These are phyloP conservation scores for Acacia acuminata DNA, from an alignment of 306 rosid genomes.

Conservation along the genomic window DNA sequence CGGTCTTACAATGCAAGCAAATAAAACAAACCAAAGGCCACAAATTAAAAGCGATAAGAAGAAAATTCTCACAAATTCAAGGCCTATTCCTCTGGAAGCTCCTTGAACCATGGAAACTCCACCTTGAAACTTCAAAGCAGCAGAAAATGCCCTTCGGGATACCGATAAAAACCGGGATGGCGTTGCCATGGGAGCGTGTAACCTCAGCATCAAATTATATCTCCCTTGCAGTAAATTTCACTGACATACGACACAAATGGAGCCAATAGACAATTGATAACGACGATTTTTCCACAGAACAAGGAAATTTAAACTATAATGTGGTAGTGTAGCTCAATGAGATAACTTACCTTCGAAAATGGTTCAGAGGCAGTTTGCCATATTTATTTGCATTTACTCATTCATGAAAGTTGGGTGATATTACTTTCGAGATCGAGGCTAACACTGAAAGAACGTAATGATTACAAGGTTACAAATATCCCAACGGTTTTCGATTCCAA, in stretches of 20 bases:
- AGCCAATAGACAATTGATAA: neutral
- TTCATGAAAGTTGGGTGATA: neutral
- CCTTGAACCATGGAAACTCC: slow-evolving; percentile 58
- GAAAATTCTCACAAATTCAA: slow-evolving; percentile 47
- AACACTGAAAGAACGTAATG: neutral
- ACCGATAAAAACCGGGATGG: slow-evolving; percentile 27
- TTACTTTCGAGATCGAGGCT: neutral
- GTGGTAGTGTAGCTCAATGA: neutral
- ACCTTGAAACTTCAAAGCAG: slow-evolving; percentile 31
- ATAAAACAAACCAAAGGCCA: neutral
- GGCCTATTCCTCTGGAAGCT: slow-evolving; percentile 69
- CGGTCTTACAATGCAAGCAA: slow-evolving; percentile 2
- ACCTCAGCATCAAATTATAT: slow-evolving; percentile 17
- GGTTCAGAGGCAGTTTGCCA: neutral
- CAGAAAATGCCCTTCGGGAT: slow-evolving; percentile 35
- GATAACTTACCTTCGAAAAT: neutral
- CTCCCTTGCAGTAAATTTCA: neutral
- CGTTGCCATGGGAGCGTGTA: slow-evolving; percentile 36
- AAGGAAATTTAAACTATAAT: neutral
- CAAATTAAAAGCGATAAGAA: neutral
- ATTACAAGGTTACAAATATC: neutral
- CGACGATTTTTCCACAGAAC: neutral
- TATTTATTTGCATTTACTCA: neutral
- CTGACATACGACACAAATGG: neutral
- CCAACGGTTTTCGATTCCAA: neutral